Percentiles rank a stretch among this genome's conserved stretches.
These are phyloP conservation scores for Posidonia australis DNA, from an alignment of 106 monocot species.

Conservation along the genomic window DNA sequence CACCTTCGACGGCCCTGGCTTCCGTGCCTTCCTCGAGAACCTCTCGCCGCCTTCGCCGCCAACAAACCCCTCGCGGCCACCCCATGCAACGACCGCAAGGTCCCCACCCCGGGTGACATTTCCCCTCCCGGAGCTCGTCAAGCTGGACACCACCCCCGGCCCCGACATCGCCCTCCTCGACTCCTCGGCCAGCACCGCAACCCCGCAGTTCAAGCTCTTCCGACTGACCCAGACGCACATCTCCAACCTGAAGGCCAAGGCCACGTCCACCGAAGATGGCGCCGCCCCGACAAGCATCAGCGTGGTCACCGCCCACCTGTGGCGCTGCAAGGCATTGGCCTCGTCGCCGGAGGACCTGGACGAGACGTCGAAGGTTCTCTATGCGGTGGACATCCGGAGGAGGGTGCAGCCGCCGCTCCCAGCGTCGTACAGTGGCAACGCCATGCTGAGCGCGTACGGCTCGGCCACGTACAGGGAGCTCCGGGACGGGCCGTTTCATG, in stretches of 20 bases:
- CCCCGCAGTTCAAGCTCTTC: slow-evolving; percentile 20
- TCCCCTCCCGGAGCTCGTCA: slow-evolving; percentile 35
- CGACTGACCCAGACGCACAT: slow-evolving; percentile 18
- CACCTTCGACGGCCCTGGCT: slow-evolving; percentile 36
- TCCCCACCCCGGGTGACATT: slow-evolving; percentile 35
- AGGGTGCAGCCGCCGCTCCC: slow-evolving; percentile 23
- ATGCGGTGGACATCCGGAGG: slow-evolving; percentile 29
- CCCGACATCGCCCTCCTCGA: background rate
- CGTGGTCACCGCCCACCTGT: slow-evolving; percentile 29
- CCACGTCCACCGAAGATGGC: no score
- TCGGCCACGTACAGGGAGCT: slow-evolving; percentile 11
- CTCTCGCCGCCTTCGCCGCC: slow-evolving; percentile 26
- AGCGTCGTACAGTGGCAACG: slow-evolving; percentile 26
- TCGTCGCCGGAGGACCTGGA: background rate
- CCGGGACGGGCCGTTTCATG: slow-evolving; percentile 6
- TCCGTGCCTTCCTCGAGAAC: slow-evolving; percentile 35
- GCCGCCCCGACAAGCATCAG: slow-evolving; percentile 17
- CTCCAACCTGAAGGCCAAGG: slow-evolving; percentile 23
- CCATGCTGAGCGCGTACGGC: slow-evolving; percentile 20
- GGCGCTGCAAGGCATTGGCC: slow-evolving; percentile 32
- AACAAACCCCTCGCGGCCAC: slow-evolving; percentile 3
- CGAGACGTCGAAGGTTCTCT: slow-evolving; percentile 14
- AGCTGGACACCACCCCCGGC: slow-evolving; percentile 3
- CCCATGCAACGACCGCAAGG: slow-evolving; percentile 35
- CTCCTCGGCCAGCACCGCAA: background rate